Base-by-base conservation (phyloP, 371 early-diverging fungal species). In the Sporodiniella umbellata region DNA sequence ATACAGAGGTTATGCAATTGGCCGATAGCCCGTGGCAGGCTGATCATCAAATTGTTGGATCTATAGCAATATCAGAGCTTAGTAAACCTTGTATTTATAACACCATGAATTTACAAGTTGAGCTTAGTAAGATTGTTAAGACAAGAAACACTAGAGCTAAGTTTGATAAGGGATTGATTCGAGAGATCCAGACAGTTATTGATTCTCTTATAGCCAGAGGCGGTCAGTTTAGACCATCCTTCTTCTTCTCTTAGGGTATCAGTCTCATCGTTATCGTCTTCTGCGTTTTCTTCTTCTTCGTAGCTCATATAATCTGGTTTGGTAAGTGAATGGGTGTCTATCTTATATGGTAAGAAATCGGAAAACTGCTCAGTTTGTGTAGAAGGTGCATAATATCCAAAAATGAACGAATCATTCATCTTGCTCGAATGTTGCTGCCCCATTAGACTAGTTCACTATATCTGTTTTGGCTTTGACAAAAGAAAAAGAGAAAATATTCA, bases 61-160 rank as follows among this genome's bases (percentile, higher is more conserved):
- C 75, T 74, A 33, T 24, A 33, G 0, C 23, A 25, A 33, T n/a
- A 35, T 8, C 12, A 31, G n/a, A n/a, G n/a, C n/a, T n/a, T n/a
- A n/a, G n/a, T n/a, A n/a, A n/a, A n/a, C n/a, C n/a, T n/a, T n/a
- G n/a, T n/a, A n/a, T n/a, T n/a, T n/a, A n/a, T n/a, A n/a, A n/a
- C n/a, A n/a, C n/a, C n/a, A n/a, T n/a, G n/a, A n/a, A n/a, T 64
- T 56, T 70, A 68, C 70, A 74, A 39, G 39, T 70, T 55, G 17
- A 74, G 40, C 42, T 74, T 68, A 12, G 75, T 74, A 6, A 70
- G 57, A 26, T 68, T 62, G n/a, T 47, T 44, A 4, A 74, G 46
- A 43, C 58, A 66, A 2, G 64, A 66, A 50, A 74, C 65, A 38
- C 68, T 74, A 0, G 68, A 66, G 25, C 70, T 74, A 23, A 74